Evolutionary conservation across 805 yeast species (phyloP).

Genomic region (Henningerozyma blattae): DNA sequence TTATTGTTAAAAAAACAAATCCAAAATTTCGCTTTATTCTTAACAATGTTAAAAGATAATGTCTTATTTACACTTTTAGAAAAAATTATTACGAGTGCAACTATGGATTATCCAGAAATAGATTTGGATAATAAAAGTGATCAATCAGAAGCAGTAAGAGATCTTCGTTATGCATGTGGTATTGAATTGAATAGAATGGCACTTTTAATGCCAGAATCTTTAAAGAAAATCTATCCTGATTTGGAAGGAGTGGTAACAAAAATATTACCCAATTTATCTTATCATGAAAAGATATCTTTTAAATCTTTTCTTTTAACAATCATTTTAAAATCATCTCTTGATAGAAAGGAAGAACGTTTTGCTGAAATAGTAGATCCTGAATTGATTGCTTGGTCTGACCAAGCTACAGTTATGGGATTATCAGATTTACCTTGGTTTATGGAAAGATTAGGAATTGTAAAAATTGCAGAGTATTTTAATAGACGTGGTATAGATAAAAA

Average conservation of each 20-base stretch:
- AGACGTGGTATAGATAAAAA: slow-evolving; percentile 66
- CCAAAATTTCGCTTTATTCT: slow-evolving; percentile 87
- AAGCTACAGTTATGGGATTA: slow-evolving; percentile 79
- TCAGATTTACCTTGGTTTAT: slow-evolving; percentile 92
- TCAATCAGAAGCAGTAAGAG: slow-evolving; percentile 73
- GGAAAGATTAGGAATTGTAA: slow-evolving; percentile 93
- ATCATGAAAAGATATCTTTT: slow-evolving; percentile 89
- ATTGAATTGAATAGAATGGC: slow-evolving; percentile 91
- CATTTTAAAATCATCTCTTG: slow-evolving; percentile 71
- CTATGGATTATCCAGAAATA: slow-evolving; percentile 62
- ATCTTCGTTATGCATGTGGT: slow-evolving; percentile 83
- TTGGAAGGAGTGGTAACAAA: slow-evolving; percentile 70
- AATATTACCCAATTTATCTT: slow-evolving; percentile 63
- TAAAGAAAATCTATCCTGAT: slow-evolving; percentile 70
- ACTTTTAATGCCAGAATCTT: slow-evolving; percentile 83
- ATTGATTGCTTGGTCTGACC: slow-evolving; percentile 83
- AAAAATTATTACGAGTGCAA: slow-evolving; percentile 70
- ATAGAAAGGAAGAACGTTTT: slow-evolving; percentile 66
- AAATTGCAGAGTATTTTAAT: slow-evolving; percentile 83
- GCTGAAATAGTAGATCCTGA: slow-evolving; percentile 89
- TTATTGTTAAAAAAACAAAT: slow-evolving; percentile 71
- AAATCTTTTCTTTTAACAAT: slow-evolving; percentile 85
- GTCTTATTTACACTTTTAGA: slow-evolving; percentile 80
- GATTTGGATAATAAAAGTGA: slow-evolving; percentile 40
- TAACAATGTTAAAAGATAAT: slow-evolving; percentile 75